Base-by-base conservation (phyloP, 106 monocot genomes). In the Dioscorea zingiberensis region DNA sequence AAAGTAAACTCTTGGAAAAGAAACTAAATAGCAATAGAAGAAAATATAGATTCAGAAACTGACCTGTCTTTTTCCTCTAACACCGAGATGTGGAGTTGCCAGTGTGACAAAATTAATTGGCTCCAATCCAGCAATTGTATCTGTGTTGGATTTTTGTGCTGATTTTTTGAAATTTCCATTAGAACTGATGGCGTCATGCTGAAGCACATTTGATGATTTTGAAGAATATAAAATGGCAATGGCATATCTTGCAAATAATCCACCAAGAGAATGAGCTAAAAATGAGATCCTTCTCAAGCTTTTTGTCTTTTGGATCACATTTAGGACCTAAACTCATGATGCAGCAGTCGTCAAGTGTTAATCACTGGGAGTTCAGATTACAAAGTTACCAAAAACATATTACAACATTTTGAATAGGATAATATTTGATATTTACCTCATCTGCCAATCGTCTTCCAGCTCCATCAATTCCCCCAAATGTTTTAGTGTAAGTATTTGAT, bases 61-160 rank as follows among this genome's bases (percentile, higher is more conserved):
- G 55, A 98, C 92, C 98, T 98, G 86, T 29, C 78, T 98, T 70
- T 69, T 89, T 58, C 92, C 98, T 80, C 89, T 83, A 21, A 98
- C 84, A 44, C 98, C 98, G 48, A 98, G 80, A 82, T 93, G 98
- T 71, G 98, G 98, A 70, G 86, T 98, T 66, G 93, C 98, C 64
- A 98, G 74, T 55, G 93, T 98, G 71, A 98, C 87, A 73, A 93
- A 98, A 77, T 78, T 89, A 32, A 93, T 74, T 25, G 98, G 86
- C 32, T 87, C 80, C 69, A 98, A 68, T 68, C 80, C 89, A 59
- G 80, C 82, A 63, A 98, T 89, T 65, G 19, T 73, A 25, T 80
- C 89, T 59, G 49, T 70, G 59, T 27, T 47, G 45, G 61, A 82
- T 47, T 13, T 44, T 32, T 19, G 25, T 71, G 16, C 15, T 27